Base-by-base conservation (phyloP, 1,284 basidiomycete genomes). In the Tetrapyrgos nigripes region DNA sequence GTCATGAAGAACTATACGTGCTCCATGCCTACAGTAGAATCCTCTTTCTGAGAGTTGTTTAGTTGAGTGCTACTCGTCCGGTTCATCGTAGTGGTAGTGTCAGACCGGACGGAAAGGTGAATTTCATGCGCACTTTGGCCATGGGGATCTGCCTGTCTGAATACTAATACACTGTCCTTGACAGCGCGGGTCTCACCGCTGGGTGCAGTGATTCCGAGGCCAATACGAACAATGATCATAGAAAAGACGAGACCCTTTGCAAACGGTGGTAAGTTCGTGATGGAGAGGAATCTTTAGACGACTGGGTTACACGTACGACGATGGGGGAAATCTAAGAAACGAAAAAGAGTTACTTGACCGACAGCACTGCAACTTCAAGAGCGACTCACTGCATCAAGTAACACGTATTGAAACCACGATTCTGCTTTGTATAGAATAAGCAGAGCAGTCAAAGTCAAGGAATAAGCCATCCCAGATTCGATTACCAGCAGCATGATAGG, bases 391-490 rank as follows among this genome's bases (percentile, higher is more conserved):
- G 75, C 70, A 60, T 79, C 77, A 4, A 79, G 60, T 14, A 76
- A 53, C n/a, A 77, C 66, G 57, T 78, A 78, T 56, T 77, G 76
- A 50, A 72, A 71, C 68, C 72, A 77, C 6, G 70, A 73, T 23
- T 70, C 64, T 8, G 63, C 61, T 51, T 71, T 65, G 62, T 75
- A 78, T 11, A 75, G 60, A 19, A 75, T 66, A 9, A 78, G 67
- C 23, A 79, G 64, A 6, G 66, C 61, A 24, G 74, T 62, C 14
- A 78, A 68, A 3, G 73, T 73, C 24, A 62, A 64, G 1, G 76
- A 77, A 60, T 79, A 79, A 19, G 79, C 71, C 3, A 73, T 70
- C n/a, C 78, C 77, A n/a, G 76, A 77, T 60, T 79, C 78, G 37
- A 80, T 65, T 26, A 79, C 69, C 24, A 78, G 69, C 35, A 74